Base-by-base conservation (phyloP, 176 grass and related monocot genomes). In the Miscanthus lutarioriparius region DNA sequence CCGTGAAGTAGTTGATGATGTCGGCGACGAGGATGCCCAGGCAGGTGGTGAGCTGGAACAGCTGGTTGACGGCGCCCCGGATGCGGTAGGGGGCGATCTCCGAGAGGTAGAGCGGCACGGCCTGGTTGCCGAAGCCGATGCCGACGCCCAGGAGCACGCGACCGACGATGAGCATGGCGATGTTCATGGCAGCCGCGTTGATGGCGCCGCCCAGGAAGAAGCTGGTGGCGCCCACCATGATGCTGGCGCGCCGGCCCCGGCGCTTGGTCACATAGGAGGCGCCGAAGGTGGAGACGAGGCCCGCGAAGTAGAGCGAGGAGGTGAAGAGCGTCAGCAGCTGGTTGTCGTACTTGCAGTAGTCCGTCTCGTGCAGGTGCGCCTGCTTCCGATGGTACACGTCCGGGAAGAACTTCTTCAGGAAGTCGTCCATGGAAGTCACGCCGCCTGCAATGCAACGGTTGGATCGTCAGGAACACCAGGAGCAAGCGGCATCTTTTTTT, bases 271-370 rank as follows among this genome's bases (percentile, higher is more conserved):
- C 88, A n/a, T 86, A 36, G 6, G 93, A 99, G 56, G 93, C 96
- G 19, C 83, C 96, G 77, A 99, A 99, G 37, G 96, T 96, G 83
- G 96, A 99, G 36, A 99, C 61, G 8, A 99, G 93, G 7, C 87
- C 93, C 0, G 96, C 96, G 82, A 99, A 99, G 83, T 99, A 99
- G 82, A 99, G 96, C 1, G 91, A 95, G 0, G 96, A 96, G 1
- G 93, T 99, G 93, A 99, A 99, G 79, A 99, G 91, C 17, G 96
- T 99, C 36, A 99, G 70, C 33, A 99, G 0, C 81, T 99, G 93
- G 83, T 96, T 91, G 93, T 99, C 96, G 68, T 96, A 99, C 70
- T 99, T 96, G 91, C 96, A 99, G 83, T 99, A 99, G 81, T 99
- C 96, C 10, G 96, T 99, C 67, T 99, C 96, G 68, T 71, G 77